Evolutionary conservation across 352 stramenopile genomes (phyloP).

Genomic region (Phytophthora citricola): DNA sequence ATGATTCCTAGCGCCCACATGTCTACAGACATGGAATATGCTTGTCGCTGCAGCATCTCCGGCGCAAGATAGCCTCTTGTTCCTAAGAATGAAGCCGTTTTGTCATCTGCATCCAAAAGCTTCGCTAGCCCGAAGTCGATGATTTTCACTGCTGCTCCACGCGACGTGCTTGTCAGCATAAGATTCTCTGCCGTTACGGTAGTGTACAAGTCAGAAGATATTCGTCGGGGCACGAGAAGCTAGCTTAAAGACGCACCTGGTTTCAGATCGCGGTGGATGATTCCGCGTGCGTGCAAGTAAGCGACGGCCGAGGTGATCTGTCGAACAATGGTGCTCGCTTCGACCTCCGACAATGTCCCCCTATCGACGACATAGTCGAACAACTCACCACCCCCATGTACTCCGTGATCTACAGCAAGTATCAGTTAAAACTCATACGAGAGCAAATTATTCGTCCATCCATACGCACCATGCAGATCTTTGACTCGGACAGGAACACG

Average conservation of each 20-base stretch:
- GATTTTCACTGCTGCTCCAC: conserved; percentile 94
- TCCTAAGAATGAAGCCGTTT: conserved; percentile 84
- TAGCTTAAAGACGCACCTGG: conserved; percentile 48
- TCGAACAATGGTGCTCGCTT: conserved; percentile 86
- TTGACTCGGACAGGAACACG: conserved; percentile 84
- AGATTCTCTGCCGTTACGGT: conserved; percentile 63
- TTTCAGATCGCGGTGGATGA: conserved; percentile 92
- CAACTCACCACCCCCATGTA: conserved; percentile 89
- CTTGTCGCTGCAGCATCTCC: conserved; percentile 98
- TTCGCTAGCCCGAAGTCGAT: conserved; percentile 99
- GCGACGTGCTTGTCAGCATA: conserved; percentile 86
- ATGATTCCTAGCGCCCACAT: conserved; percentile 99
- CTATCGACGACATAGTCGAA: conserved; percentile 93
- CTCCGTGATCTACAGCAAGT: conserved; percentile 78
- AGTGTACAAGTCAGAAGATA: background rate
- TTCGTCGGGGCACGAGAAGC: background rate
- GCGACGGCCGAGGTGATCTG: conserved; percentile 91
- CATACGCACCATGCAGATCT: conserved; percentile 83
- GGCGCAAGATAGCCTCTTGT: conserved; percentile 96
- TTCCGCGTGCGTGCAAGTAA: conserved; percentile 89
- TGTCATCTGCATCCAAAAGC: conserved; percentile 85
- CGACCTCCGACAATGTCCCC: conserved; percentile 88
- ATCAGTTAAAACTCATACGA: background rate
- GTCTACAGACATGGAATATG: conserved; percentile 97
- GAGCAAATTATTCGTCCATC: background rate